These are phyloP conservation scores for Hyphopichia burtonii DNA, from an alignment of 1,139 yeast genomes.

Conservation along the genomic window DNA sequence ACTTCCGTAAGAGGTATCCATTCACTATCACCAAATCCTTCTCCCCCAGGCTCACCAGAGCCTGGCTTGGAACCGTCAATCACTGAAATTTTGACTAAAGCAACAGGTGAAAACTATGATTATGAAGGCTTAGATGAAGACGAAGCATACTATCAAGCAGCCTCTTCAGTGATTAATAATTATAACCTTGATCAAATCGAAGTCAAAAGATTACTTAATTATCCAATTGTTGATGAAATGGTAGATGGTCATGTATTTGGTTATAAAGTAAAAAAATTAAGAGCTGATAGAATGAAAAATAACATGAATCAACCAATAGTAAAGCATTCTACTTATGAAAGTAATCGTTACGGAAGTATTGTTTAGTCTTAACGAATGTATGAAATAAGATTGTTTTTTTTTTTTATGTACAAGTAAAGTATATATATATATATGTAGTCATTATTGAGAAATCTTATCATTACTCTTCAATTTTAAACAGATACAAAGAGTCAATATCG, in stretches of 20 bases:
- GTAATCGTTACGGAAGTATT: conserved; percentile 25
- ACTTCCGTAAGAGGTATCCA: conserved; percentile 36
- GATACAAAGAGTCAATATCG: conserved; percentile 43
- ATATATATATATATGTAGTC: background rate
- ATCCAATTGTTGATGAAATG: conserved; percentile 47
- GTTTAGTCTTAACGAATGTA: conserved; percentile 11
- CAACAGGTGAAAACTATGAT: conserved; percentile 25
- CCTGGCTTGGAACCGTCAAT: conserved; percentile 15
- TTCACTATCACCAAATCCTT: conserved; percentile 25
- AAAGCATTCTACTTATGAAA: conserved; percentile 8
- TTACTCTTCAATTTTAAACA: conserved; percentile 42
- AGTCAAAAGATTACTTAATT: conserved; percentile 36
- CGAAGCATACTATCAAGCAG: conserved; percentile 34
- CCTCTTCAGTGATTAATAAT: conserved; percentile 36
- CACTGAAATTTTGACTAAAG: conserved; percentile 24
- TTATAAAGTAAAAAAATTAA: conserved; percentile 39
- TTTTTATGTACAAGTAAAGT: conserved; percentile 4
- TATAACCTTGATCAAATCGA: conserved; percentile 39
- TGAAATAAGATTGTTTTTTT: background rate
- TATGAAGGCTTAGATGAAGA: conserved; percentile 42
- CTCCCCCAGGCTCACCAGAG: conserved; percentile 25
- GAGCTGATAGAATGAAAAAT: conserved; percentile 19
- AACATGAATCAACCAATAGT: conserved; percentile 2
- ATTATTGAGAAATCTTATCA: background rate
- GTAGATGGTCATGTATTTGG: conserved; percentile 45